These are phyloP conservation scores for Craterostigma plantagineum DNA, from an alignment of 257 asterid genomes.

Conservation along the genomic window DNA sequence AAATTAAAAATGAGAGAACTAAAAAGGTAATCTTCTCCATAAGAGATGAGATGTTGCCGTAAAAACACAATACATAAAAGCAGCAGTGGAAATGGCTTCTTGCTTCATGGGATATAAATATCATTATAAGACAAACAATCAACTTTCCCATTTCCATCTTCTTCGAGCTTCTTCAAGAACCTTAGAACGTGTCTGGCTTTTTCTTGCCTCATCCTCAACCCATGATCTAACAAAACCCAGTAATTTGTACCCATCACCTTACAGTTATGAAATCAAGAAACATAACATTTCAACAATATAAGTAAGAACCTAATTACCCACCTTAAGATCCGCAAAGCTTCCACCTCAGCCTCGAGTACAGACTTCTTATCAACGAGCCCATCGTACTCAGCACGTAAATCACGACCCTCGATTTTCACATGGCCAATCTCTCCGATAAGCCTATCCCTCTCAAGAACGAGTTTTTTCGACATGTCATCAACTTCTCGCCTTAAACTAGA, in stretches of 20 bases:
- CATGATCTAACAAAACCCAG: slow-evolving; percentile 45
- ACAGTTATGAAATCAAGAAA: not conserved
- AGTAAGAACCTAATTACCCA: slow-evolving; percentile 5
- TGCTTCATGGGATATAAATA: too few relatives aligned
- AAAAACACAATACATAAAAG: too few relatives aligned
- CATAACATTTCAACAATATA: not conserved
- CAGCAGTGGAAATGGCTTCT: too few relatives aligned
- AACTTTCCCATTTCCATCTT: slow-evolving; percentile 80
- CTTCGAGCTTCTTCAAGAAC: slow-evolving; percentile 62
- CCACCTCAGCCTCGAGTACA: slow-evolving; percentile 65
- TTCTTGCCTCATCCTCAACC: slow-evolving; percentile 88
- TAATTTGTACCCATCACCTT: not conserved
- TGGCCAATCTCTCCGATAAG: slow-evolving; percentile 21
- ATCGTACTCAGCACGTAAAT: slow-evolving; percentile 34
- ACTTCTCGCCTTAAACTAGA: slow-evolving; percentile 50
- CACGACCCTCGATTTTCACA: slow-evolving; percentile 13
- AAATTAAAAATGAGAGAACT: too few relatives aligned
- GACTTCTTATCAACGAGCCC: slow-evolving; percentile 48
- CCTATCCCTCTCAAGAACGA: slow-evolving; percentile 26
- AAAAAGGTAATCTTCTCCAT: too few relatives aligned
- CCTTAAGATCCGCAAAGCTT: slow-evolving; percentile 78
- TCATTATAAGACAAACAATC: slow-evolving; percentile 3
- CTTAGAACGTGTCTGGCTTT: slow-evolving; percentile 60
- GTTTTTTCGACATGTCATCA: slow-evolving; percentile 39
- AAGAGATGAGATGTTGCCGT: too few relatives aligned